Evolutionary conservation across 1,284 basidiomycete genomes (phyloP).

Genomic region (Moniliophthora roreri): DNA sequence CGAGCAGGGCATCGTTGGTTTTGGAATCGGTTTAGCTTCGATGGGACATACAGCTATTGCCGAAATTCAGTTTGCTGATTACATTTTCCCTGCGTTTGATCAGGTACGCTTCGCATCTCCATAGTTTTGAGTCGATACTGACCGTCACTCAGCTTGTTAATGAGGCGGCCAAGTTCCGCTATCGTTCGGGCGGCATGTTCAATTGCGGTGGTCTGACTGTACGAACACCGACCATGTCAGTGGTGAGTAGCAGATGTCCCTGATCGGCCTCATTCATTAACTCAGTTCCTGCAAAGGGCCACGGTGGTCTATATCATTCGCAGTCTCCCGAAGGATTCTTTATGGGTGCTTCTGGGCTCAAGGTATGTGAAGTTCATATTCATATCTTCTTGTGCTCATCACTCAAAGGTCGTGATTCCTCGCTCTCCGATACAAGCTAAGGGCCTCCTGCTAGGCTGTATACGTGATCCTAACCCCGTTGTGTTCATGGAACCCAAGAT

Average conservation of each 20-base stretch:
- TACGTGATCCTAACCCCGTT: constrained; percentile 91
- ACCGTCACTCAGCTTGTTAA: constrained; percentile 74
- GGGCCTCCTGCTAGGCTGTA: constrained; percentile 81
- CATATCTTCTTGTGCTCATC: background rate
- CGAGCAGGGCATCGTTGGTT: constrained; percentile 94
- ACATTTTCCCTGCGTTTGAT: constrained; percentile 91
- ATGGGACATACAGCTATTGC: constrained; percentile 96
- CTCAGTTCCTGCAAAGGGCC: constrained; percentile 47
- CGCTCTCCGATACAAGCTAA: constrained; percentile 95
- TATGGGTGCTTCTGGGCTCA: constrained; percentile 86
- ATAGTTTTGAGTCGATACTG: constrained; percentile 10
- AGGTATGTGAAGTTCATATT: constrained; percentile 47
- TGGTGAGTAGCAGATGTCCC: constrained; percentile 39
- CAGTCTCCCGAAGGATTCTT: constrained; percentile 96
- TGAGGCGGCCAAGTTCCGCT: constrained; percentile 92
- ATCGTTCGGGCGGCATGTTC: constrained; percentile 85
- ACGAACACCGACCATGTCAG: constrained; percentile 86
- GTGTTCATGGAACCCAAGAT: constrained; percentile 96
- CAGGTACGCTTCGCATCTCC: constrained; percentile 50
- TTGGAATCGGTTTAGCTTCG: constrained; percentile 88
- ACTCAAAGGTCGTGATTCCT: constrained; percentile 78
- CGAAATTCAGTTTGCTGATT: constrained; percentile 88
- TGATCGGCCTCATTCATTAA: no score
- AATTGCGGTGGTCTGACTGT: constrained; percentile 86
- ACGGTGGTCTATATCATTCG: constrained; percentile 92